Evolutionary conservation across 179 eudicot species (phyloP).

Genomic region (Camellia oleifera): DNA sequence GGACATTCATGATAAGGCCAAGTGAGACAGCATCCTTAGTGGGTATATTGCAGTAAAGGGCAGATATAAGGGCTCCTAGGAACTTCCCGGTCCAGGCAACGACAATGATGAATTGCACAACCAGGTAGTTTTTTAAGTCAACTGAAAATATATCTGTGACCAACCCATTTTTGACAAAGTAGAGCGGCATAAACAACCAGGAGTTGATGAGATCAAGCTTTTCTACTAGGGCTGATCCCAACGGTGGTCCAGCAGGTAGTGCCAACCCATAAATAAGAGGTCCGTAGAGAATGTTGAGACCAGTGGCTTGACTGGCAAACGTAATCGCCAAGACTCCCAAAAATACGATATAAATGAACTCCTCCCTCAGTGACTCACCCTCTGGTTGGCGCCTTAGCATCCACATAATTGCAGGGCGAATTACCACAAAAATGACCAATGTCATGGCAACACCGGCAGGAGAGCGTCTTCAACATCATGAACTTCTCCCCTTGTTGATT

Average conservation of each 20-base stretch:
- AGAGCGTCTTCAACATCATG: background rate
- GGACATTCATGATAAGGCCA: conserved; percentile 30
- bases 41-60: conserved; percentile 20
- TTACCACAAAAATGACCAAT: conserved; percentile 17
- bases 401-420: conserved; percentile 16
- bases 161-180: conserved; percentile 18
- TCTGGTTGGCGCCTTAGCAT: conserved; percentile 22
- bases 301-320: conserved; percentile 18
- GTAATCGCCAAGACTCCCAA: conserved; percentile 22
- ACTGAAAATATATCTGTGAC: conserved; percentile 16
- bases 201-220: conserved; percentile 17
- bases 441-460: background rate
- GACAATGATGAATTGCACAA: conserved; percentile 19
- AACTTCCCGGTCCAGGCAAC: conserved; percentile 38
- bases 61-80: conserved; percentile 30
- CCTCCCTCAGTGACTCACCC: conserved; percentile 28
- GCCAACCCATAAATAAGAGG: conserved; percentile 19
- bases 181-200: conserved; percentile 21
- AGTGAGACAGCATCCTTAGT: conserved; percentile 28
- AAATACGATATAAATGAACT: conserved; percentile 19
- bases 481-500: conserved; percentile 8
- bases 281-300: conserved; percentile 6
- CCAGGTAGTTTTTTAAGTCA: conserved; percentile 15
- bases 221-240: conserved; percentile 21
- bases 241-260: conserved; percentile 20